Base-by-base conservation (phyloP, 2,329 filamentous ascomycete genomes). In the Zasmidium cellare region DNA sequence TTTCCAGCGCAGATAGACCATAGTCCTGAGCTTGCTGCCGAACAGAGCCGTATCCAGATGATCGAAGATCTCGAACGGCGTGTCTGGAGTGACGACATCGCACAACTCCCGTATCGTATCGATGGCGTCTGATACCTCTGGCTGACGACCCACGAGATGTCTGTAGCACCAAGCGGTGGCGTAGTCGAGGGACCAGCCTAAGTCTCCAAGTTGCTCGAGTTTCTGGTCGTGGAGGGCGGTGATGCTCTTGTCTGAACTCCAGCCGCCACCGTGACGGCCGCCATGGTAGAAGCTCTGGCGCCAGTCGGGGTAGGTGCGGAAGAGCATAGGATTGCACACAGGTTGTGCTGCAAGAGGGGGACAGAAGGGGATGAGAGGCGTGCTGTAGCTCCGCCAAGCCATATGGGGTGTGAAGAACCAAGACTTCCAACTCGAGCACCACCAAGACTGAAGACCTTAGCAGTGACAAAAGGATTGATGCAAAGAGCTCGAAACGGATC, bases 121-220 rank as follows among this genome's bases (percentile, higher is more conserved):
- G 50, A 72, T 66, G 5, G 63, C 61, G 23, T 69, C 65, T 14
- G 61, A 60, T 22, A 71, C 57, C n/a, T 63, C 63, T 14, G 64
- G 58, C 18, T 57, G 61, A 45, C 67, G 68, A 47, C 56, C 57
- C 38, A 60, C 64, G 9, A 78, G 59, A 28, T 71, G 66, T 31
- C 72, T 65, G 53, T 75, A 71, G 24, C 73, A 54, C 64, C 72
- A 76, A 22, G 76, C 75, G 3, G 75, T 75, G 14, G 76, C 76
- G 63, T 74, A 77, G 25, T 77, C 74, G 16, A 76, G 69, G 19
- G 69, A 73, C 76, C 76, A 78, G 3, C 70, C 72, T 6, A 76
- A 61, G 53, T 72, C 69, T 31, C 71, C 69, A 23, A 61, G 48
- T 12, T 56, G 58, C 31, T 65, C 63, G 23, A 67, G 49, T 6